phyloP scores from a whole-genome alignment of 805 yeast species.

The Wickerhamiella lipophila region DNA sequence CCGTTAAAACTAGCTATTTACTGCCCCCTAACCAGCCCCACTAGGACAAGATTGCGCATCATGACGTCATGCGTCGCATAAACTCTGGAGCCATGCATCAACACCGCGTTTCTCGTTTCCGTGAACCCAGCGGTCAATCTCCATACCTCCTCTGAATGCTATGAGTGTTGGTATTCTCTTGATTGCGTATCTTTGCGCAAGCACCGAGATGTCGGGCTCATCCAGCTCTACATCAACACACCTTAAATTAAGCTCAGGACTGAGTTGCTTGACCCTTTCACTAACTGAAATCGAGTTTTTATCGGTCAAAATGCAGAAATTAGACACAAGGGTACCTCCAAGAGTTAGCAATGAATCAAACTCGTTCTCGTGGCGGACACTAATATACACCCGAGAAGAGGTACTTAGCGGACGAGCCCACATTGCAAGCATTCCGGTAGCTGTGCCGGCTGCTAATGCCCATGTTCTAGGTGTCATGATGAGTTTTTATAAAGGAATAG shows the following conservation, averaged over 20 bases:
- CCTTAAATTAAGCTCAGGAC: conserved; percentile 40
- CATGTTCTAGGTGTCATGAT: conserved; percentile 15
- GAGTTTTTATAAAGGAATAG: neutral
- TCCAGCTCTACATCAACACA: conserved; percentile 65
- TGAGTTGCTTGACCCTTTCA: conserved; percentile 43
- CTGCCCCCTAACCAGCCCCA: neutral
- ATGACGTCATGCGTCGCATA: conserved; percentile 10
- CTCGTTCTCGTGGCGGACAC: conserved; percentile 47
- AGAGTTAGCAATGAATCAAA: conserved; percentile 39
- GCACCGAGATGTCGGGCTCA: conserved; percentile 46
- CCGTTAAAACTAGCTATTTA: too few relatives aligned
- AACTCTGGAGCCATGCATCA: conserved; percentile 11
- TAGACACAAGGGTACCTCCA: conserved; percentile 51
- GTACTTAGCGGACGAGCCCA: conserved; percentile 15
- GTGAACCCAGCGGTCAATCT: conserved; percentile 31
- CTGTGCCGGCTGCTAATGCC: conserved; percentile 14
- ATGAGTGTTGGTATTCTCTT: conserved; percentile 53
- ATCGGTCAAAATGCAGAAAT: conserved; percentile 61
- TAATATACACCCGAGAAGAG: conserved; percentile 36
- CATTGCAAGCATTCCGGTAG: conserved; percentile 6
- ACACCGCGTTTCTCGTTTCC: neutral
- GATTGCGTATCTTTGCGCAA: conserved; percentile 45
- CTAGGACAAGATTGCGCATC: conserved; percentile 1
- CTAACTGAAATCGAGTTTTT: conserved; percentile 49
- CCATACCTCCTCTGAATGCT: conserved; percentile 52